phyloP scores from a whole-genome alignment of 2,329 filamentous ascomycete species.

The Trichoderma asperellum region DNA sequence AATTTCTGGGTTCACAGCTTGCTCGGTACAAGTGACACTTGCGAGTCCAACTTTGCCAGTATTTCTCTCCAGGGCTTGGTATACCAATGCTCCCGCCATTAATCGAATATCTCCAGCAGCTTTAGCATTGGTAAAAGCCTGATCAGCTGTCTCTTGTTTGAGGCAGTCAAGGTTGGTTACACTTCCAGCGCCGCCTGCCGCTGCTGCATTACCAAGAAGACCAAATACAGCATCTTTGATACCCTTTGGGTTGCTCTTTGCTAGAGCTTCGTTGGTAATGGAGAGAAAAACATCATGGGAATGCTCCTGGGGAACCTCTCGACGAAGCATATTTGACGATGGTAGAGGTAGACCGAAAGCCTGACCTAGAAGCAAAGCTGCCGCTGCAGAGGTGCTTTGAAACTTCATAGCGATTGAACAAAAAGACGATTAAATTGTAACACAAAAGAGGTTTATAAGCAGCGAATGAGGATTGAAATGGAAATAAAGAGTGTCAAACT shows the following conservation, averaged over 20 bases:
- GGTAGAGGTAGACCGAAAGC: neutral
- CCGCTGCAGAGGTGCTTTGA: neutral
- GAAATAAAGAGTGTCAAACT: constrained; percentile 17
- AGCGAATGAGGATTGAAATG: neutral
- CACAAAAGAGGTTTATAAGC: neutral
- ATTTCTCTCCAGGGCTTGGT: constrained; percentile 2
- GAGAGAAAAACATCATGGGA: neutral
- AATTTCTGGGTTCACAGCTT: constrained; percentile 1
- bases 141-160: constrained; percentile 12
- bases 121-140: constrained; percentile 9
- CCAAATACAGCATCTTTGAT: constrained; percentile 9
- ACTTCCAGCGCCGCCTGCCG: constrained; percentile 3
- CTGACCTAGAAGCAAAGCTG: neutral
- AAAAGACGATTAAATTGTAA: neutral
- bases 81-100: constrained; percentile 12
- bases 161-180: constrained; percentile 8
- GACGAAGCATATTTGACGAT: neutral
- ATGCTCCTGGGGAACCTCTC: neutral
- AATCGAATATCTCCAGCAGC: constrained; percentile 1
- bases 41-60: neutral
- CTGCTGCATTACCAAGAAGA: constrained; percentile 3
- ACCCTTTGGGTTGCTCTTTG: neutral
- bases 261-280: neutral
- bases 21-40: neutral
- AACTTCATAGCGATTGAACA: neutral